Evolutionary conservation across 192 early-diverging fungal species (phyloP).

Genomic region (Dissophora ornata): DNA sequence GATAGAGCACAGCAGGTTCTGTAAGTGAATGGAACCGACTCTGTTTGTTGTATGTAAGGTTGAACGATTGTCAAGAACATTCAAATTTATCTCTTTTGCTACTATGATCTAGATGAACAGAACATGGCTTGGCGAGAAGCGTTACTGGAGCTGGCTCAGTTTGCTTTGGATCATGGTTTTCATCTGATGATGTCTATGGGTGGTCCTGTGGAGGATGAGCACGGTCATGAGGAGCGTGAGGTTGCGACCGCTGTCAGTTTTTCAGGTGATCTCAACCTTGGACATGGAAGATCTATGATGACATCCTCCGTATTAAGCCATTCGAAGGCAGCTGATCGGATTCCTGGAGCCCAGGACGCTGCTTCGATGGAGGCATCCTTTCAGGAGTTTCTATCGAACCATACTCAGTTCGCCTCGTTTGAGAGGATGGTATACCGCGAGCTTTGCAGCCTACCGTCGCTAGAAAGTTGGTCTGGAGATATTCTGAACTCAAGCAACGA

Average conservation of each 20-base stretch:
- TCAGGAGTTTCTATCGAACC: constrained; percentile 18
- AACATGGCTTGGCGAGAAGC: constrained; percentile 27
- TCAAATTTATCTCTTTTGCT: neutral
- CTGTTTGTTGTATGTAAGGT: neutral
- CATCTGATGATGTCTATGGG: constrained; percentile 12
- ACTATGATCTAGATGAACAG: constrained; percentile 3
- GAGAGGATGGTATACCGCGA: constrained; percentile 7
- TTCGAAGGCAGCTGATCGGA: constrained; percentile 2
- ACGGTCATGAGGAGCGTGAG: neutral
- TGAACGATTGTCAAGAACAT: too few relatives aligned
- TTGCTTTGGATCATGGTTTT: constrained; percentile 19
- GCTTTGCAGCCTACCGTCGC: neutral
- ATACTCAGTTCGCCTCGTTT: constrained; percentile 9
- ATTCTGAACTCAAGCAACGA: neutral
- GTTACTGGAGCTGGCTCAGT: constrained; percentile 16
- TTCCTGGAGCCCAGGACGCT: constrained; percentile 15
- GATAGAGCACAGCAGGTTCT: constrained; percentile 8
- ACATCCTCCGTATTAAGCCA: neutral
- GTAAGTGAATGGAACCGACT: constrained; percentile 1
- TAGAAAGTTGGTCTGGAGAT: constrained; percentile 19
- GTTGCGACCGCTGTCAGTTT: neutral
- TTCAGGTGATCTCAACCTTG: neutral
- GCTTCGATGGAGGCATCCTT: constrained; percentile 17
- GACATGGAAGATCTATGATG: too few relatives aligned
- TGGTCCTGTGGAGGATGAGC: constrained; percentile 2